These are phyloP conservation scores for Rosa rugosa DNA, from an alignment of 306 rosid genomes.

Conservation along the genomic window DNA sequence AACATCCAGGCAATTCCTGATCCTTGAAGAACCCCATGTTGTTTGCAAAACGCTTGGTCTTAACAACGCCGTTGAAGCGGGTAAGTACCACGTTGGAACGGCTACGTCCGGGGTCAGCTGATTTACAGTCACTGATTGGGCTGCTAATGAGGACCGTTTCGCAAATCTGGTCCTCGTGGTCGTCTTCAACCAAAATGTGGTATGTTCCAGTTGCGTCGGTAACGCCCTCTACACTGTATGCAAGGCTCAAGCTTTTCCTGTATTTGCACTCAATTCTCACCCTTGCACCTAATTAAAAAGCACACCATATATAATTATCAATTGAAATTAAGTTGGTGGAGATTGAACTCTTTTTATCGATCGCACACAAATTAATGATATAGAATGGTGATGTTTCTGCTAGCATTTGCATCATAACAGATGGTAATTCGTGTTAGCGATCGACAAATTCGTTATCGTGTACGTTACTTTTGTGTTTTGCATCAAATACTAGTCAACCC, in stretches of 20 bases:
- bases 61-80: constrained; percentile 52
- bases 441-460: too few species aligned
- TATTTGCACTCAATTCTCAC: constrained; percentile 59
- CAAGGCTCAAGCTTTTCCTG: constrained; percentile 30
- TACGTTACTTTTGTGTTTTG: too few species aligned
- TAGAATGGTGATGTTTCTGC: too few species aligned
- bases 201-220: constrained; percentile 54
- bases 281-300: constrained; percentile 49
- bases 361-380: too few species aligned
- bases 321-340: not conserved
- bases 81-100: constrained; percentile 53
- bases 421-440: too few species aligned
- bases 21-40: constrained; percentile 58
- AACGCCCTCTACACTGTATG: constrained; percentile 39
- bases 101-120: constrained; percentile 48
- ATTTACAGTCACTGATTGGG: constrained; percentile 42
- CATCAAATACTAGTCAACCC: too few species aligned
- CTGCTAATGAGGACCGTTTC: constrained; percentile 41
- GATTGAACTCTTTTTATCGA: too few species aligned
- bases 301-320: not conserved
- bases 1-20: constrained; percentile 44
- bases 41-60: constrained; percentile 47
- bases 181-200: constrained; percentile 43
- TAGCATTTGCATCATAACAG: too few species aligned
- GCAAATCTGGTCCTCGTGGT: constrained; percentile 59